Base-by-base conservation (phyloP, 805 yeast species). In the Ogataea dorogensis region DNA sequence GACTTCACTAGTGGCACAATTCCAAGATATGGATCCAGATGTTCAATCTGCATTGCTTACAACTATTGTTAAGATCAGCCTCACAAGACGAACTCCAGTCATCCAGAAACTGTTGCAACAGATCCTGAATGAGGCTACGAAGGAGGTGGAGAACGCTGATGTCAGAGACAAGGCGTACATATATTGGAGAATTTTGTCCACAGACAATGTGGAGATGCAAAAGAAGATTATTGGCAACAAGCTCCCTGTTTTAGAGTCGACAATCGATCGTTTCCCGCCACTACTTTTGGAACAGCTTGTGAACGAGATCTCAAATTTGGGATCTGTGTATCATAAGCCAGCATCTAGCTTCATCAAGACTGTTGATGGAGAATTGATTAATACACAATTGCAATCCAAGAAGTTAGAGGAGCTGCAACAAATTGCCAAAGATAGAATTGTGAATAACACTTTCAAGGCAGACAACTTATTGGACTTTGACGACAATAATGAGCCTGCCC, bases 271-370 rank as follows among this genome's bases (percentile, higher is more conserved):
- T 13, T 81, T 89, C 51, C 79, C 86, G 25, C 81, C 86, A 0
- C 70, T 67, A 15, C 68, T 87, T 4, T 70, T 89, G 39, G 76
- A 79, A 26, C 81, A 77, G 44, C 69, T 93, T 32, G 54, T 91
- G 19, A 56, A 65, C n/a, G 95, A 91, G 55, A 63, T 91, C 38
- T 80, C 94, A 3, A 82, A 93, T 7, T 71, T 93, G 43, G 81
- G 96, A 24, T 86, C 97, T 0, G 93, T 93, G 2, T 86, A 86
- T 54, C 94, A 84, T 61, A 83, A 82, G 54, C 95, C 97, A 9
- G 77, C 85, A 5, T 66, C 76, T 13, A 68, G 78, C 21, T 82
- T 83, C 51, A 65, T 79, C 38, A 56, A 43, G 33, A 36, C 42
- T 18, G 33, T 32, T 2, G 50, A 47, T 15, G 51, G 46, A 6